Base-by-base conservation (phyloP, 768 basidiomycete species). In the Pisolithus tinctorius region DNA sequence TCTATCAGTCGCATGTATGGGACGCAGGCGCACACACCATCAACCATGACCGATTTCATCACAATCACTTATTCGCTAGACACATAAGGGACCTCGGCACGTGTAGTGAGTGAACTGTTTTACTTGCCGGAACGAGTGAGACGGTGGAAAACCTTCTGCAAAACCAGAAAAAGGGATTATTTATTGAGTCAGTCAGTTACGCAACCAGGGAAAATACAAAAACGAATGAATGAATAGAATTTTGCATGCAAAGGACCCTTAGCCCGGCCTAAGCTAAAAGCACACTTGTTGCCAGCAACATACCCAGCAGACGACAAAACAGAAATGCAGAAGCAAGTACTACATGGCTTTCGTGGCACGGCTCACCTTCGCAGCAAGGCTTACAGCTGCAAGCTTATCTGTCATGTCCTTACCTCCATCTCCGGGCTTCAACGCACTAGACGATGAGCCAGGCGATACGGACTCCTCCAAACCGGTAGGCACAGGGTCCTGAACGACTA, bases 331-430 rank as follows among this genome's bases (percentile, higher is more conserved):
- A 34, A 47, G n/a, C 34, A 23, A 25, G 36, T 26, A 47, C 65
- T 49, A 69, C 53, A 20, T 26, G 7, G 36, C 30, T 42, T 53
- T 57, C 25, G 45, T 47, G 38, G 42, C 48, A 48, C 26, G 47
- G 52, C 65, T 56, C 58, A 67, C 65, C 65, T 67, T 67, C n/a
- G 60, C 65, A 48, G 63, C 48, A 6, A 69, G 49, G 49, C 59
- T 60, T 52, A 62, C 67, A n/a, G 58, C 30, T 6, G 60, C 50
- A 31, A 56, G 42, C 38, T 60, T 69, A 53, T 67, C 67, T 27
- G 53, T 54, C 25, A 63, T 55, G 6, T 60, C 61, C 20, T 67
- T 57, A 46, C 45, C 17, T 17, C 30, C 45, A 49, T 57, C 57
- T 27, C 47, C 25, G 20, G 52, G 31, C 7, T 16, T 26, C 4